A percentile compares a stretch with the other conserved stretches of the same genome.
phyloP scores from a whole-genome alignment of 208 protist genomes.

The Crithidia sp. region DNA sequence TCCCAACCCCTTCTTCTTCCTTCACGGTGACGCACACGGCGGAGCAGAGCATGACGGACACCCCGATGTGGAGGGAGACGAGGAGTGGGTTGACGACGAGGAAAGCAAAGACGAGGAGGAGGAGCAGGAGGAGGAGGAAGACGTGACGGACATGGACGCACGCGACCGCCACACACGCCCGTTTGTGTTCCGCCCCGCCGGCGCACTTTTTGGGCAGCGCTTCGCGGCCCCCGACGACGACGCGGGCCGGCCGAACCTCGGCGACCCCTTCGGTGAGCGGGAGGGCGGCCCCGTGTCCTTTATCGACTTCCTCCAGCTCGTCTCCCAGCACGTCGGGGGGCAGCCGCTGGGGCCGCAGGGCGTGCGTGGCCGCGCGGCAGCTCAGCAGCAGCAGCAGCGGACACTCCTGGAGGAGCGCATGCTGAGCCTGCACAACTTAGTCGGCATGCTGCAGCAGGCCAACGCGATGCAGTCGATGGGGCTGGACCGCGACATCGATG shows the following conservation, averaged over 20 bases:
- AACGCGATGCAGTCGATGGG: slow-evolving; percentile 62
- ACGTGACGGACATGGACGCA: slow-evolving; percentile 1
- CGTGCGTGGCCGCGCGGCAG: not conserved
- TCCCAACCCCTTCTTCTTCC: not conserved
- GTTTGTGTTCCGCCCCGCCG: not conserved
- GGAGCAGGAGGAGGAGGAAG: slow-evolving; percentile 22
- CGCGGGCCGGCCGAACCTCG: not conserved
- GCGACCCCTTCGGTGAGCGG: not conserved
- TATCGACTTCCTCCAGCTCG: slow-evolving; percentile 14
- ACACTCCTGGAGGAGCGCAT: slow-evolving; percentile 18
- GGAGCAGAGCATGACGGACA: not conserved
- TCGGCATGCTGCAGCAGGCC: slow-evolving; percentile 40
- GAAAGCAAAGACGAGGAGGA: not conserved
- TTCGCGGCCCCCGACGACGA: not conserved
- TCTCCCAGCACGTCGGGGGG: not conserved
- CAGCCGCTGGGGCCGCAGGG: slow-evolving; percentile 1
- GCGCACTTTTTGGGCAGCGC: not conserved
- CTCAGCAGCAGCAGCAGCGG: slow-evolving; percentile 6
- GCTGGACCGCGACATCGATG: slow-evolving; percentile 73
- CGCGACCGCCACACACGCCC: not conserved
- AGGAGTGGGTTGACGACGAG: not conserved
- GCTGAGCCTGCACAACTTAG: slow-evolving; percentile 29
- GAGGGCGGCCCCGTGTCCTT: not conserved
- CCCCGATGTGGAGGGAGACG: not conserved
- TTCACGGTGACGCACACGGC: not conserved